These are phyloP conservation scores for Rubia peregrina DNA, from an alignment of 305 asterid genomes.

Conservation along the genomic window DNA sequence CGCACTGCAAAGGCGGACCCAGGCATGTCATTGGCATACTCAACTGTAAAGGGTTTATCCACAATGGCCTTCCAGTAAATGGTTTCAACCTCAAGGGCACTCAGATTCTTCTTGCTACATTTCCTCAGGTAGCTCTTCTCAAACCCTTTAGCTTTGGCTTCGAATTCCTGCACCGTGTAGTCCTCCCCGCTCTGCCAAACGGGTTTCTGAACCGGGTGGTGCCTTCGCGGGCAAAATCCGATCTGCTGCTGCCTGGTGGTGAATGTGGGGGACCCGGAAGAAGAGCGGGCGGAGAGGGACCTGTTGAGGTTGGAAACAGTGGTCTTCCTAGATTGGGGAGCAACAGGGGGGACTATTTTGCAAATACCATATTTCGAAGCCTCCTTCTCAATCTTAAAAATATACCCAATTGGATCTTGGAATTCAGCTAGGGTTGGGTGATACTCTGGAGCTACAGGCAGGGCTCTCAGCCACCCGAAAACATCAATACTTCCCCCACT, in stretches of 20 bases:
- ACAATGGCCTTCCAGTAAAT: slow-evolving; percentile 91
- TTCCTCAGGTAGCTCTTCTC: slow-evolving; percentile 73
- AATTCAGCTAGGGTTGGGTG: slow-evolving; percentile 88
- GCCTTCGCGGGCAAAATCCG: slow-evolving; percentile 93
- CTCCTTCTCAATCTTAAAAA: slow-evolving; percentile 93
- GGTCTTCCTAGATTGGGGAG: slow-evolving; percentile 55
- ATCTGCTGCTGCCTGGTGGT: slow-evolving; percentile 98
- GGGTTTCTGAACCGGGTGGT: slow-evolving; percentile 89
- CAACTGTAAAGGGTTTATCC: slow-evolving; percentile 91
- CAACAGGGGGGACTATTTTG: slow-evolving; percentile 88
- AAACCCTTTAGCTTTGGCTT: slow-evolving; percentile 70
- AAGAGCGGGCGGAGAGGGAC: slow-evolving; percentile 68
- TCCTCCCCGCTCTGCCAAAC: slow-evolving; percentile 98
- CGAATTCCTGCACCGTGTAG: slow-evolving; percentile 65
- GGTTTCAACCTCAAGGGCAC: slow-evolving; percentile 66
- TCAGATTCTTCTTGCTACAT: slow-evolving; percentile 43
- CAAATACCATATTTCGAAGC: slow-evolving; percentile 93
- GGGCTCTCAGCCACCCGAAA: slow-evolving; percentile 74
- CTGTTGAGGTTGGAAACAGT: slow-evolving; percentile 59
- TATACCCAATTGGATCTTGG: slow-evolving; percentile 97
- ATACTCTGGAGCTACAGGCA: slow-evolving; percentile 95
- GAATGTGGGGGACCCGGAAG: slow-evolving; percentile 57
- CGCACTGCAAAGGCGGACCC: slow-evolving; percentile 82
- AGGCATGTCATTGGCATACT: slow-evolving; percentile 98
- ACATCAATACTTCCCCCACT: slow-evolving; percentile 63